These are phyloP conservation scores for Nitzschia sp. DNA, from an alignment of 108 stramenopile species.

Conservation along the genomic window DNA sequence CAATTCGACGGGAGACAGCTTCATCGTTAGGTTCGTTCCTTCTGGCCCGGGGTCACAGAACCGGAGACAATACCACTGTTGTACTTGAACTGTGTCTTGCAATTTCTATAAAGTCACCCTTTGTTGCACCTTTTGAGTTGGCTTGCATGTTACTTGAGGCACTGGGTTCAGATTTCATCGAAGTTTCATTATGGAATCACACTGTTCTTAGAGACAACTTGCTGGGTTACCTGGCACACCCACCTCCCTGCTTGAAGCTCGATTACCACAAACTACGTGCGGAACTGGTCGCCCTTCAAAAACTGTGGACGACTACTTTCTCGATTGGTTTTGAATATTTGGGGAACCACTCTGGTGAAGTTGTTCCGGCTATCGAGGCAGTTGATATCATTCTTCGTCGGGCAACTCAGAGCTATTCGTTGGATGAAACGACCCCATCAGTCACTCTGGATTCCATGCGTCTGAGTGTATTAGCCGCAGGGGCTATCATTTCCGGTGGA, in stretches of 20 bases:
- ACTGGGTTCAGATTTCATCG: neutral
- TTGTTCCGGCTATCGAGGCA: slow-evolving; percentile 1
- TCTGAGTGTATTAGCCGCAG: slow-evolving; percentile 22
- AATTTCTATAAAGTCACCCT: slow-evolving; percentile 26
- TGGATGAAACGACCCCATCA: neutral
- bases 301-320: neutral
- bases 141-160: slow-evolving; percentile 17
- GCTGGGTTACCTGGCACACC: neutral
- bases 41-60: neutral
- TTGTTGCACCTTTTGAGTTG: slow-evolving; percentile 28
- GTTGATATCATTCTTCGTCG: neutral
- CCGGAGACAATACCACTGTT: neutral
- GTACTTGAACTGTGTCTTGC: slow-evolving; percentile 27
- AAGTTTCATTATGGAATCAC: too few species aligned
- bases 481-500: slow-evolving; percentile 50
- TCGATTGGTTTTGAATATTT: slow-evolving; percentile 3
- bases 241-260: neutral
- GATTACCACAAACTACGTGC: slow-evolving; percentile 9
- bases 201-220: too few species aligned
- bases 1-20: neutral
- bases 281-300: neutral
- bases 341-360: neutral
- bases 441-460: slow-evolving; percentile 29
- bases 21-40: slow-evolving; percentile 1
- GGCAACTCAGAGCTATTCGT: neutral